Conservation (phyloP, 305 asterid species). For the Solanum hybrid region DNA sequence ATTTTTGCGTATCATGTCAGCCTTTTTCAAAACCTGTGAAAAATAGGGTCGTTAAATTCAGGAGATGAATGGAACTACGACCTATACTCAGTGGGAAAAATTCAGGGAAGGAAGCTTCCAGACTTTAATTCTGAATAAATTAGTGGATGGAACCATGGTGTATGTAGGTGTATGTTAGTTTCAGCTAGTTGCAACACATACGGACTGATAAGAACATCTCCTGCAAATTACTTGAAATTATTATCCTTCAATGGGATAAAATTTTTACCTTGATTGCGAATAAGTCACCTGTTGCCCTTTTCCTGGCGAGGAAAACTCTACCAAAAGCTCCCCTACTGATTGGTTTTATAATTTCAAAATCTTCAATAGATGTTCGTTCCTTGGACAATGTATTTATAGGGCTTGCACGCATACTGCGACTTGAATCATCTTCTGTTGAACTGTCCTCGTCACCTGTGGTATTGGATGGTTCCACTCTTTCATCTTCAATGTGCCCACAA, state of each 20-base stretch:
- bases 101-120: background rate
- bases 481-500: conserved; percentile 91
- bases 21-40: conserved; percentile 87
- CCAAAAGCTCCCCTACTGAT: conserved; percentile 99
- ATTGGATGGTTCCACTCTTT: conserved; percentile 41
- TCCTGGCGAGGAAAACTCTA: conserved; percentile 87
- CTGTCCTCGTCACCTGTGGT: conserved; percentile 54
- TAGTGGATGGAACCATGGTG: background rate
- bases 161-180: background rate
- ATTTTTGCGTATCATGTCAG: conserved; percentile 95
- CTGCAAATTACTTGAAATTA: conserved; percentile 3
- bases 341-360: conserved; percentile 98
- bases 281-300: conserved; percentile 95
- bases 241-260: conserved; percentile 8
- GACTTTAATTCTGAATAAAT: background rate
- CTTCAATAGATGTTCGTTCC: conserved; percentile 93
- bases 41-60: conserved; percentile 1
- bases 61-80: background rate
- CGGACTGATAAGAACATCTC: background rate
- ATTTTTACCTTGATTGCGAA: conserved; percentile 90
- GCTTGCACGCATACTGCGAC: conserved; percentile 81
- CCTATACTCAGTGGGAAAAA: background rate
- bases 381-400: conserved; percentile 70
- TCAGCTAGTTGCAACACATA: background rate
- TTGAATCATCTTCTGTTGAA: conserved; percentile 62